phyloP scores from a whole-genome alignment of 192 early-diverging fungal species.

The Backusella liffmaniae region DNA sequence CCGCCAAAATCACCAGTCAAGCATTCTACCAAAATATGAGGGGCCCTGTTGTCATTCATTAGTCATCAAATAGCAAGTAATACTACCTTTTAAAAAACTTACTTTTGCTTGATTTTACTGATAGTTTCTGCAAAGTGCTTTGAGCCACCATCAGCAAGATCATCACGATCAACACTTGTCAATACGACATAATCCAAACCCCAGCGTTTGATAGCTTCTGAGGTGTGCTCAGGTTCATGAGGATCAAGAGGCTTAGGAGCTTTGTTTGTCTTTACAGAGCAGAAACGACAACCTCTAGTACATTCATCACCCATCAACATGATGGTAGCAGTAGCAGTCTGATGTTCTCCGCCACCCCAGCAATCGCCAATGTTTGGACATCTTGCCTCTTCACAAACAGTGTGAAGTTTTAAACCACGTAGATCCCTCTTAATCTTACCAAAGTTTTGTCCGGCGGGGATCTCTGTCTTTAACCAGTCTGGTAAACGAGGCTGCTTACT shows the following conservation, averaged over 20 bases:
- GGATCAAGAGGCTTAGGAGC: slow-evolving; percentile 82
- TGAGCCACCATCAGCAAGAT: slow-evolving; percentile 89
- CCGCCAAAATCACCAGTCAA: slow-evolving; percentile 94
- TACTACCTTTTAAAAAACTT: slow-evolving; percentile 13
- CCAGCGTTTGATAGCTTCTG: slow-evolving; percentile 91
- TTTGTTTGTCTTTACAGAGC: slow-evolving; percentile 95
- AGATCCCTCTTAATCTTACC: slow-evolving; percentile 86
- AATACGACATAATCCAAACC: slow-evolving; percentile 95
- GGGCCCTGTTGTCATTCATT: slow-evolving; percentile 52
- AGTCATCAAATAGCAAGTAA: neutral
- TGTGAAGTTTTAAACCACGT: slow-evolving; percentile 92
- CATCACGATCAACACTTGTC: slow-evolving; percentile 97
- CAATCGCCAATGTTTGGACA: slow-evolving; percentile 99
- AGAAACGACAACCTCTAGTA: slow-evolving; percentile 97
- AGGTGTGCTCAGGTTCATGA: slow-evolving; percentile 89
- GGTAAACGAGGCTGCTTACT: slow-evolving; percentile 71
- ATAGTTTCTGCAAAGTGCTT: slow-evolving; percentile 94
- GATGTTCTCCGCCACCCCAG: slow-evolving; percentile 94
- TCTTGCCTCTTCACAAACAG: slow-evolving; percentile 96
- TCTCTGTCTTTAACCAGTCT: slow-evolving; percentile 93
- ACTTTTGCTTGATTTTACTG: slow-evolving; percentile 82
- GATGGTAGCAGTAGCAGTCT: slow-evolving; percentile 96
- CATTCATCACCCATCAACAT: slow-evolving; percentile 99
- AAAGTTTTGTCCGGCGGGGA: slow-evolving; percentile 79
- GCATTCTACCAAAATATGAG: slow-evolving; percentile 94